phyloP scores from a whole-genome alignment of 768 basidiomycete species.

The Leccinum imitatum region DNA sequence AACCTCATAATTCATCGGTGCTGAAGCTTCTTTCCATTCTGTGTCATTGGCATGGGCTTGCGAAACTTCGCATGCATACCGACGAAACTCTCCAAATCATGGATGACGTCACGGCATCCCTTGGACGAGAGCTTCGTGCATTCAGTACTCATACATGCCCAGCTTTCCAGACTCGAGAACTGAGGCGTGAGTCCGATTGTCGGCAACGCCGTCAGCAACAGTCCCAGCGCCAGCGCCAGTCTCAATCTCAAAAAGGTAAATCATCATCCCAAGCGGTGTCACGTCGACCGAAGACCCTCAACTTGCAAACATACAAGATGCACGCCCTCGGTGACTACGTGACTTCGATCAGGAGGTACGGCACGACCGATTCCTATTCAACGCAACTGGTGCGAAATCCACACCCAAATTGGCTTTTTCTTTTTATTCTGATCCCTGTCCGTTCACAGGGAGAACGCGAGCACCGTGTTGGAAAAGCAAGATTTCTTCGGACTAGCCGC shows the following conservation, averaged over 20 bases:
- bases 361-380: background rate
- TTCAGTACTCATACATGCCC: no score
- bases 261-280: background rate
- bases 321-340: background rate
- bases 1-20: no score
- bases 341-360: background rate
- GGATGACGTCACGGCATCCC: no score
- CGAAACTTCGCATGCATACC: no score
- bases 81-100: no score
- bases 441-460: background rate
- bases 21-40: no score
- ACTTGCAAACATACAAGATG: no score
- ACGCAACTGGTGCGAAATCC: background rate
- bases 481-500: background rate
- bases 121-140: no score
- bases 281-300: background rate
- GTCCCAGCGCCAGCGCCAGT: background rate
- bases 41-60: no score
- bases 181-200: background rate
- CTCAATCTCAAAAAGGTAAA: background rate
- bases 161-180: no score
- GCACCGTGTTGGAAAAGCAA: background rate
- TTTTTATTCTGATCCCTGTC: no score
- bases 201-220: background rate
- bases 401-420: background rate